Conservation (phyloP, 2,329 filamentous ascomycete genomes). For the Cryphonectria radicalis region DNA sequence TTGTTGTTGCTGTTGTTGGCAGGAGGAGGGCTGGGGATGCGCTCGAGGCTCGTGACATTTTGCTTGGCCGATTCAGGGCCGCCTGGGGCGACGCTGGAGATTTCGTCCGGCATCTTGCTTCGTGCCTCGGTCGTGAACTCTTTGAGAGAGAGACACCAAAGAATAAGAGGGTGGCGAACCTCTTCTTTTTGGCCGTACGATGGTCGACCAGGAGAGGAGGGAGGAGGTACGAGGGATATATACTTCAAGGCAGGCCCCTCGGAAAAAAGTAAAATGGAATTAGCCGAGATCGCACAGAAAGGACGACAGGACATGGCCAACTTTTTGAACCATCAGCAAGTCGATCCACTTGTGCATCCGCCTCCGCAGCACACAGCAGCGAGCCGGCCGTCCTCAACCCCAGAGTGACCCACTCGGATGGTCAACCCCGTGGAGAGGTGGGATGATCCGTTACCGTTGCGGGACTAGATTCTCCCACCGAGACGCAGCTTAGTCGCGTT, state of each 20-base stretch:
- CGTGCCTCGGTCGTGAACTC: neutral
- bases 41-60: constrained; percentile 19
- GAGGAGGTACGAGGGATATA: neutral
- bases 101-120: constrained; percentile 28
- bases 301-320: neutral
- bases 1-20: neutral
- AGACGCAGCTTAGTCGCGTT: neutral
- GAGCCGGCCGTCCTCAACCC: neutral
- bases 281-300: neutral
- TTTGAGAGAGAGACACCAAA: neutral
- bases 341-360: constrained; percentile 10
- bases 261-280: neutral
- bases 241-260: neutral
- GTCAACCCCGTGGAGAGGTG: constrained; percentile 13
- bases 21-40: neutral
- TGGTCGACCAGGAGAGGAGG: neutral
- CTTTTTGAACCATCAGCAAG: constrained; percentile 1
- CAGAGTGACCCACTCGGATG: constrained; percentile 8
- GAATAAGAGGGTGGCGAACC: neutral
- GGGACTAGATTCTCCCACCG: neutral
- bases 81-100: constrained; percentile 19
- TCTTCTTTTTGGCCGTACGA: neutral
- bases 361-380: neutral
- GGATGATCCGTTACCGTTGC: neutral
- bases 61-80: constrained; percentile 22